Evolutionary conservation across 1,139 yeast species (phyloP).

Genomic region (Kodamaea suecica): DNA sequence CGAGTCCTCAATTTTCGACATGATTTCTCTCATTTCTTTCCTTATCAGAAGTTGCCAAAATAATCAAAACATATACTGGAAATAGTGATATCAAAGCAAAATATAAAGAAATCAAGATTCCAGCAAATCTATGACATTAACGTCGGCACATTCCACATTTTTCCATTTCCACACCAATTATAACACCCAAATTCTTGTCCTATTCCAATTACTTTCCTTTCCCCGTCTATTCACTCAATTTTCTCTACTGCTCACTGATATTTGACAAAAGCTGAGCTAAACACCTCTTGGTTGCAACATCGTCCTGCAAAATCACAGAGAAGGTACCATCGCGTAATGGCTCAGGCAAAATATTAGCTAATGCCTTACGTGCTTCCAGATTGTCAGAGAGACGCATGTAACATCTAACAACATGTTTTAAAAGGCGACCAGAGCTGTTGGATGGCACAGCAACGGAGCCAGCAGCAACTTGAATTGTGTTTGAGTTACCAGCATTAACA

Average conservation of each 20-base stretch:
- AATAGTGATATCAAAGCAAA: not conserved
- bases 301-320: constrained; percentile 74
- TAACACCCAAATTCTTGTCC: not conserved
- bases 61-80: no score
- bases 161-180: not conserved
- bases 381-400: constrained; percentile 89
- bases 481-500: constrained; percentile 42
- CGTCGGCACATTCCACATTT: no score
- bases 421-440: constrained; percentile 67
- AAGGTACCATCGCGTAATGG: constrained; percentile 91
- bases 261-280: constrained; percentile 78
- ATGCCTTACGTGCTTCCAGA: constrained; percentile 83
- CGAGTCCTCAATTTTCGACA: not conserved
- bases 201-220: not conserved
- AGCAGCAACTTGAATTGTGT: constrained; percentile 6
- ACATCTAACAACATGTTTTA: constrained; percentile 93
- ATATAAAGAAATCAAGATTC: no score
- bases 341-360: constrained; percentile 81
- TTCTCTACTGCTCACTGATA: constrained; percentile 39
- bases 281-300: constrained; percentile 83
- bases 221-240: not conserved
- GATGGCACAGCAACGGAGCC: constrained; percentile 16
- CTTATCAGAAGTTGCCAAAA: no score
- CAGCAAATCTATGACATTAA: no score
- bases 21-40: not conserved